Base-by-base conservation (phyloP, 768 basidiomycete genomes). In the Grammothele lineata region DNA sequence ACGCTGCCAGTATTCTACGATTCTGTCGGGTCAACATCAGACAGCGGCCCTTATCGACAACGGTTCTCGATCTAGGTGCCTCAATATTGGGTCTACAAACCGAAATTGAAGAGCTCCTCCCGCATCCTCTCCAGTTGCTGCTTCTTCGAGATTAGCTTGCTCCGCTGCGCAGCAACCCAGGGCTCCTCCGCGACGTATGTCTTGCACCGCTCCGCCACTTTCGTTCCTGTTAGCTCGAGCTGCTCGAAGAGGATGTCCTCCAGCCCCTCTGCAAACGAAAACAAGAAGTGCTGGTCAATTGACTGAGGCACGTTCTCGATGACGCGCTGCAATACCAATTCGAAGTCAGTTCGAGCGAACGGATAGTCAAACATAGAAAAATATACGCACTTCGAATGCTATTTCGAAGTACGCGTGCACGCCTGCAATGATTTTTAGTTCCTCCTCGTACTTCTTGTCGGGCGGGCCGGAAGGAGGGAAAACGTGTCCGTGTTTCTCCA, bases 391-490 rank as follows among this genome's bases (percentile, higher is more conserved):
- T 24, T 37, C 40, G 37, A 41, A 5, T 47, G n/a, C 57, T 81
- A 85, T 83, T 70, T 85, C 79, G 61, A 86, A 86, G 52, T 86
- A 86, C 0, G 79, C 83, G 11, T 81, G 67, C 3, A 85, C 80
- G 44, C 80, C 75, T 0, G 81, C 81, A 82, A 87, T 86, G 48
- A 85, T 80, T 3, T 59, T 54, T 7, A 86, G 54, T 0, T 80
- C 80, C 0, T 72, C 67, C 35, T 78, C 78, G 69, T 70, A 72
- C 6, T 60, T 59, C 46, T 83, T 78, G 0, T 14, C 34, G 42
- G 8, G 40, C 34, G 7, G 39, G 15, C 14, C 27, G 8, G 10
- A 4, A 3, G 7, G 11, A 37, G 7, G 48, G 15, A 12, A 38
- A 36, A 3, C 14, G 47, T 22, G 46, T 14, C 54, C 54, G 14